Conservation (phyloP, 225 moss, liverwort and hornwort species). For the Physcomitrellopsis africana region DNA sequence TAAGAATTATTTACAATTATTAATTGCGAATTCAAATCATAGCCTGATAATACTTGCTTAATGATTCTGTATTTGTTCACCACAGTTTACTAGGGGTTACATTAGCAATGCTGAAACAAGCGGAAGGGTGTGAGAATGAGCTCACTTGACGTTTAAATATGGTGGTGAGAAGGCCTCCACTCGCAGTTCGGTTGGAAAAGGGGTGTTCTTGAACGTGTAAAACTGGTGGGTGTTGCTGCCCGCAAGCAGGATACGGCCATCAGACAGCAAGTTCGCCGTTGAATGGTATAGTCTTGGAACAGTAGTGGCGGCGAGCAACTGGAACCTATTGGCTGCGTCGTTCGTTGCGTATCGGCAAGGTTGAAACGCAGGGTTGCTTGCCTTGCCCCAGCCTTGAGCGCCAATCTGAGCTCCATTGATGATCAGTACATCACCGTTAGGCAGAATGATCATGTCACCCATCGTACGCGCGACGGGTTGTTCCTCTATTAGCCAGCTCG, state of each 20-base stretch:
- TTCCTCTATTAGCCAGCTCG: slow-evolving; percentile 45
- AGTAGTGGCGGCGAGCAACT: slow-evolving; percentile 22
- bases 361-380: slow-evolving; percentile 24
- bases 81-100: no score
- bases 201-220: slow-evolving; percentile 27
- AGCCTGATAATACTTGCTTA: no score
- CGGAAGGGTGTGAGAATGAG: no score
- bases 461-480: slow-evolving; percentile 39
- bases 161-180: slow-evolving; percentile 55
- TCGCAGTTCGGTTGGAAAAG: slow-evolving; percentile 48
- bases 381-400: slow-evolving; percentile 45
- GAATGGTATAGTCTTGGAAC: slow-evolving; percentile 47
- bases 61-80: no score
- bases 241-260: slow-evolving; percentile 41
- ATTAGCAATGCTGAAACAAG: no score
- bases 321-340: slow-evolving; percentile 1
- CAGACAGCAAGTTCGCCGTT: slow-evolving; percentile 41
- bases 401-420: slow-evolving; percentile 54
- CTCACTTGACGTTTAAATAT: slow-evolving; percentile 32
- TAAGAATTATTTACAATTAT: not conserved
- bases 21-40: not conserved
- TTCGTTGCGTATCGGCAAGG: slow-evolving; percentile 38
- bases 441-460: slow-evolving; percentile 48
- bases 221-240: slow-evolving; percentile 45
- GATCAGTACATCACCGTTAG: slow-evolving; percentile 27